Evolutionary conservation across 495 filamentous ascomycete genomes (phyloP).

Genomic region (Extremus antarcticus): DNA sequence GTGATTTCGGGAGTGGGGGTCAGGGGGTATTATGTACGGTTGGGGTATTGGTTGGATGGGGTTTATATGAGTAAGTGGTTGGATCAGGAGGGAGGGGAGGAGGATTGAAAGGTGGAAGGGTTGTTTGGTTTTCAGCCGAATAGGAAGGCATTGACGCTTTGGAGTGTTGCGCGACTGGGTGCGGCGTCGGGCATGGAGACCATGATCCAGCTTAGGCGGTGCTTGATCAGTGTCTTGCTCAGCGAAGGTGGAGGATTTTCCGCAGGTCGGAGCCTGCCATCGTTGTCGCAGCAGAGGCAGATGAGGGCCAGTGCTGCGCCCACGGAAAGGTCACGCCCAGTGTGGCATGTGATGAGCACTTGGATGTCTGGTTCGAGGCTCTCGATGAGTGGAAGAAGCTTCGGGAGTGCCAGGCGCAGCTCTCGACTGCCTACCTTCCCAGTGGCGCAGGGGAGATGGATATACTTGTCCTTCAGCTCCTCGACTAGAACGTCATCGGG

Average conservation of each 20-base stretch:
- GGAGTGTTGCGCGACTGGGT: conserved; percentile 67
- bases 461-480: conserved; percentile 24
- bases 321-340: conserved; percentile 55
- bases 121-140: conserved; percentile 34
- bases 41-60: conserved; percentile 87
- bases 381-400: conserved; percentile 33
- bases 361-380: conserved; percentile 17
- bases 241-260: not conserved
- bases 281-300: conserved; percentile 50
- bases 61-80: conserved; percentile 75
- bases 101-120: conserved; percentile 31
- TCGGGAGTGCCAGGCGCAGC: conserved; percentile 53
- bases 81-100: conserved; percentile 37
- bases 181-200: conserved; percentile 63
- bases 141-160: conserved; percentile 78
- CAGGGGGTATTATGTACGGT: conserved; percentile 80
- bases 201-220: conserved; percentile 67
- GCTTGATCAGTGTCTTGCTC: conserved; percentile 66
- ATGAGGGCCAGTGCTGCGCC: conserved; percentile 51
- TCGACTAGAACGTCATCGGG: conserved; percentile 1
- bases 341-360: conserved; percentile 46
- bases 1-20: conserved; percentile 95
- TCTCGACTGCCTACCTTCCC: conserved; percentile 66
- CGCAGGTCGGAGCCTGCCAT: conserved; percentile 29
- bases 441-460: conserved; percentile 55